Base-by-base conservation (phyloP, 2,329 filamentous ascomycete genomes). In the Pestalotiopsis sp. region DNA sequence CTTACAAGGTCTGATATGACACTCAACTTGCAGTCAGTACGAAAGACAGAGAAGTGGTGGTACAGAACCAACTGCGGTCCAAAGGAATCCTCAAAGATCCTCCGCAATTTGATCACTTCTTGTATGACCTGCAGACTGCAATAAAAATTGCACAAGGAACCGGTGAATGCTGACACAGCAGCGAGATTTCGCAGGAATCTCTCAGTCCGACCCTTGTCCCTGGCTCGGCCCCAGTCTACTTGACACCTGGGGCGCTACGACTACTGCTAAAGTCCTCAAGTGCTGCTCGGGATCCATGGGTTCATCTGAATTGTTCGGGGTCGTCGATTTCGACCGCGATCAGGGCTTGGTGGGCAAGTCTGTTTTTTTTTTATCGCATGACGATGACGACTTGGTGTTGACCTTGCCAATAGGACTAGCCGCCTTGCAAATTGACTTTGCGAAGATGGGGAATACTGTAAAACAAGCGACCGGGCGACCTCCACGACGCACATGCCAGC, bases 201-300 rank as follows among this genome's bases (percentile, higher is more conserved):
- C 23, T 31, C 6, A 36, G 12, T 17, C 59, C 12, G 5, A 27
- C 31, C 59, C 59, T 36, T n/a, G 59, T 38, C 14, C 59, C 59
- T 62, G 59, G 59, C 59, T 52, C 14, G 31, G n/a, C 36, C n/a
- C 36, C n/a, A 39, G 59, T 62, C 36, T 62, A 62, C 59, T 62
- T 62, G 59, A 62, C 59, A 62, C 59, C 17, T 39, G 27, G 36
- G 31, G 45, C 45, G 45, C 45, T 52, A 52, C 45, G 17, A 52
- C 45, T 9, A 9, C 14, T n/a, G 11, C 45, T 52, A 23, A 23
- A 23, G 23, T 23, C 11, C 45, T n/a, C 20, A 36, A 36, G 31
- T 36, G 6, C 45, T 52, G 20, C 45, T 52, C 20, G 45, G 45
- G n/a, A 52, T 36, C 45, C 45, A 52, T 52, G 45, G 31, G 45